phyloP scores from a whole-genome alignment of 495 filamentous ascomycete genomes.

The Penicillium cosmopolitanum region DNA sequence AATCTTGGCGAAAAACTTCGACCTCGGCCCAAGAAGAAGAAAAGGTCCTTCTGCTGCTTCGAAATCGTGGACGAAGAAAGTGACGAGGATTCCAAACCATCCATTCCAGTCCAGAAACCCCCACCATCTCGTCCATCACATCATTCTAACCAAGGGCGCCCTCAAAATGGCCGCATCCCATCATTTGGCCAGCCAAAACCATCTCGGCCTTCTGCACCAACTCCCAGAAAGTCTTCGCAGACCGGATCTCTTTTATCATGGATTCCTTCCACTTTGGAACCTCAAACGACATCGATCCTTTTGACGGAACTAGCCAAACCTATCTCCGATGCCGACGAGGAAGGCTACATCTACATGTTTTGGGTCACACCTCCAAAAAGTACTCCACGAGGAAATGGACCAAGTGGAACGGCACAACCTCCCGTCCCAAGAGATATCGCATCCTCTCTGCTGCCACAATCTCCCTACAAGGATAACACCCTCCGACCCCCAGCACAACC shows the following conservation, averaged over 20 bases:
- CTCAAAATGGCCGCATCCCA: constrained; percentile 9
- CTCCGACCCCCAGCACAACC: constrained; percentile 43
- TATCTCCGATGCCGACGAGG: constrained; percentile 73
- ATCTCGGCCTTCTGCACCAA: constrained; percentile 18
- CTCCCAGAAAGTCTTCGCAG: constrained; percentile 33
- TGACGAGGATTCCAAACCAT: constrained; percentile 16
- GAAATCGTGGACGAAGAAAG: constrained; percentile 24
- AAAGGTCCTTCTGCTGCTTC: constrained; percentile 45
- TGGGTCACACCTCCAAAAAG: constrained; percentile 71
- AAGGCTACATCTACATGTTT: constrained; percentile 98
- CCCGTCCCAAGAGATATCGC: constrained; percentile 61
- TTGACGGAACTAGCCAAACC: constrained; percentile 82
- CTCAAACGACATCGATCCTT: constrained; percentile 65
- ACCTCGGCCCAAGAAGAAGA: constrained; percentile 16
- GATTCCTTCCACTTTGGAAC: constrained; percentile 65
- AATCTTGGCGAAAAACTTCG: constrained; percentile 28
- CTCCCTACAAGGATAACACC: constrained; percentile 20
- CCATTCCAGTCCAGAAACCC: constrained; percentile 19
- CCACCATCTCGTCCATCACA: constrained; percentile 12
- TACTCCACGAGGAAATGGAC: constrained; percentile 23
- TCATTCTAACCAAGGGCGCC: constrained; percentile 17
- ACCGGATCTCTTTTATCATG: constrained; percentile 60
- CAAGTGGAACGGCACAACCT: constrained; percentile 5
- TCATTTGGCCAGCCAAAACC: constrained; percentile 19
- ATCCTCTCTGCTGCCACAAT: constrained; percentile 57